Evolutionary conservation across 148 eudicot genomes (phyloP).

Genomic region (Chenopodium suecicum): DNA sequence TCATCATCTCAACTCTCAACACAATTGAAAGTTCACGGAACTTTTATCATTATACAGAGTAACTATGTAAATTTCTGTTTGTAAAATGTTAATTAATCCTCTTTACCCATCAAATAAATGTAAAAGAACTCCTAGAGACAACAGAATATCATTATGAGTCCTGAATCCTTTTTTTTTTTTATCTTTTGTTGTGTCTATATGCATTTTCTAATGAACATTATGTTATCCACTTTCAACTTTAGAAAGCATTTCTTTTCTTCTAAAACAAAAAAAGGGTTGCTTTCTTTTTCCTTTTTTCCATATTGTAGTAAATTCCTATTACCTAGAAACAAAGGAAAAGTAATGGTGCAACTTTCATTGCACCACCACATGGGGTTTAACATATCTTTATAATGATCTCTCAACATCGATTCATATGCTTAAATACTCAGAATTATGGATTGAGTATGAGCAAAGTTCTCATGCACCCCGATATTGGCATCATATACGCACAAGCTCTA

Average conservation of each 20-base stretch:
- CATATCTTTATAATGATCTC: neutral
- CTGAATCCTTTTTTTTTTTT: neutral
- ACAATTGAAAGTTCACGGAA: neutral
- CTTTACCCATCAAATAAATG: neutral
- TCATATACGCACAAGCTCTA: neutral
- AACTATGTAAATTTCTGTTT: too few species aligned
- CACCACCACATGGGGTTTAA: slow-evolving; percentile 3
- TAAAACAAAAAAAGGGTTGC: slow-evolving; percentile 14
- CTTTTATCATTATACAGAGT: neutral
- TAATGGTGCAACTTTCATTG: slow-evolving; percentile 21
- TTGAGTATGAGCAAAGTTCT: slow-evolving; percentile 12
- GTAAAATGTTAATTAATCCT: neutral
- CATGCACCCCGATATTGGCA: neutral
- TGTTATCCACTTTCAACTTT: slow-evolving; percentile 11
- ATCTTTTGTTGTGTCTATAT: neutral
- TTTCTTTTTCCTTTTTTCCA: slow-evolving; percentile 6
- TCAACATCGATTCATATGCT: slow-evolving; percentile 6
- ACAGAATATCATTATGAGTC: neutral
- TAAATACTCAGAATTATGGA: slow-evolving; percentile 1
- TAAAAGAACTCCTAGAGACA: slow-evolving; percentile 5
- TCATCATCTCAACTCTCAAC: neutral
- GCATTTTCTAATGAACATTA: slow-evolving; percentile 6
- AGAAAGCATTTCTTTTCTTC: slow-evolving; percentile 18
- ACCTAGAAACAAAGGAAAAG: slow-evolving; percentile 14
- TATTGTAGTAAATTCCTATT: slow-evolving; percentile 7